Base-by-base conservation (phyloP, 2,329 filamentous ascomycete genomes). In the Epichloe elymi region DNA sequence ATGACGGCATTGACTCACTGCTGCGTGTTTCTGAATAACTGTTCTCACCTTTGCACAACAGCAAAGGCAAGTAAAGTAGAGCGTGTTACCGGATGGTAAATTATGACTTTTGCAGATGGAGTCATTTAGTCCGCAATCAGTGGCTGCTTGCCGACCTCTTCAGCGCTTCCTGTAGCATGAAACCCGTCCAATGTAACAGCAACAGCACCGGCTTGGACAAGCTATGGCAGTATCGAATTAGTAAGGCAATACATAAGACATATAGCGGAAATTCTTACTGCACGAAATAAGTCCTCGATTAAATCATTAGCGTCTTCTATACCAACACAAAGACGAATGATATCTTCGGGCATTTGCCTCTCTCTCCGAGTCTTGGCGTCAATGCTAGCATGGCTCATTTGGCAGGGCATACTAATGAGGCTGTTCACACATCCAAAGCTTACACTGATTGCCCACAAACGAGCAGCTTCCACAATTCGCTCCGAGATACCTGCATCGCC, bases 351-450 rank as follows among this genome's bases (percentile, higher is more conserved):
- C 82, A 98, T 86, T 57, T 91, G 84, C 56, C 90, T 79, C 70
- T 95, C 89, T 60, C 81, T 76, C 59, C 93, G 77, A 49, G 90
- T 97, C 73, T 95, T 95, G 53, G 89, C 87, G 64, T 97, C 93
- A 63, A 98, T 98, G 65, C 88, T 95, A 39, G 93, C 93, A 69
- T 98, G 93, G 70, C 91, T 97, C 94, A 98, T 98, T 62, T 91
- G 89, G 71, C 93, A 98, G 8, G 93, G 91, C 91, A 98, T 96
- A 72, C 90, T 96, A 69, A 98, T 98, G 66, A 98, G 73, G 65
- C 88, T 95, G 73, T 98, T 98, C 58, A 98, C 93, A 66, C 93
- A 97, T 46, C 93, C 93, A 65, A 98, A 98, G 63, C 88, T 95
- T 53, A 98, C 93, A 58, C 87, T 94, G 60, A 98, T 98, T 36